Evolutionary conservation across 306 rosid genomes (phyloP).

Genomic region (Glycine soja): DNA sequence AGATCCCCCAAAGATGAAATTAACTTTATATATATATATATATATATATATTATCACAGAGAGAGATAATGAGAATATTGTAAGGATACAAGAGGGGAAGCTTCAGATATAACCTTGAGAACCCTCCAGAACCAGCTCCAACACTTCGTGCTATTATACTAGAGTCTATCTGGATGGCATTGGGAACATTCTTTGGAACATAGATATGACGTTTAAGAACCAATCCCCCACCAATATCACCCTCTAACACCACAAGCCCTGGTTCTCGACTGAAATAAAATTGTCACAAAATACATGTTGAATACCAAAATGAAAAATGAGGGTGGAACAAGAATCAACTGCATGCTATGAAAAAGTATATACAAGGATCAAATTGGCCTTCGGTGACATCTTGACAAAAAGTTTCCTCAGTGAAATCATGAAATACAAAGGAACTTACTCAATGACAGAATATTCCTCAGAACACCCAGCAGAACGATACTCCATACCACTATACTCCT

Average conservation of each 20-base stretch:
- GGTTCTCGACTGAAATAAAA: constrained; percentile 63
- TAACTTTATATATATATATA: background rate
- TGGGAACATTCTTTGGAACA: constrained; percentile 61
- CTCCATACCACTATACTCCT: constrained; percentile 88
- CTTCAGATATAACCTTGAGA: constrained; percentile 76
- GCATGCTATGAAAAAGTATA: background rate
- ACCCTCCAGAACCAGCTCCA: constrained; percentile 98
- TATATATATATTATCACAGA: background rate
- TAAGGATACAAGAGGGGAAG: constrained; percentile 22
- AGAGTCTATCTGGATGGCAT: constrained; percentile 68
- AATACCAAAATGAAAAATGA: constrained; percentile 14
- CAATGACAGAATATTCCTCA: constrained; percentile 77
- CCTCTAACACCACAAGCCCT: constrained; percentile 74
- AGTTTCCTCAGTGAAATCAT: constrained; percentile 5
- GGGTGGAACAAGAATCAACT: background rate
- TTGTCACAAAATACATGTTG: constrained; percentile 5
- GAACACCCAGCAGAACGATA: constrained; percentile 95
- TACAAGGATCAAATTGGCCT: constrained; percentile 27
- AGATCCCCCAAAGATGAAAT: background rate
- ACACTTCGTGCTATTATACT: constrained; percentile 76
- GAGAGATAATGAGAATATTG: constrained; percentile 24
- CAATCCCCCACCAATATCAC: constrained; percentile 93
- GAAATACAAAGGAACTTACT: constrained; percentile 58
- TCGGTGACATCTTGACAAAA: constrained; percentile 10
- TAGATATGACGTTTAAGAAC: constrained; percentile 67